Percentiles rank a stretch among this genome's conserved stretches.
Conservation (phyloP, 2,329 filamentous ascomycete species). For the Pseudogymnoascus sp. region DNA sequence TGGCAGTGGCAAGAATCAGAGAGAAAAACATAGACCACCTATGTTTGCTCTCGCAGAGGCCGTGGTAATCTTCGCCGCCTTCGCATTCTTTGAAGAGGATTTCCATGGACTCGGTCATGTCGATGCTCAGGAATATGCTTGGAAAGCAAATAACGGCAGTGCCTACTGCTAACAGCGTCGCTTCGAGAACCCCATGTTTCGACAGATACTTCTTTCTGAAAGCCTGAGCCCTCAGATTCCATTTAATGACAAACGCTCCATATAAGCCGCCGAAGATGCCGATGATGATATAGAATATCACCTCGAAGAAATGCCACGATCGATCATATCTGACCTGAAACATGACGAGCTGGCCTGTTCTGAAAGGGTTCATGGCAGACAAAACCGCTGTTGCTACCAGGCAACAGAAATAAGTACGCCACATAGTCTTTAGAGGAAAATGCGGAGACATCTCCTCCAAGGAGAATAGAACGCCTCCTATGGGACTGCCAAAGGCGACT, state of each 20-base stretch:
- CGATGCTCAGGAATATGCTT: conserved; percentile 88
- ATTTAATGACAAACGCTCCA: conserved; percentile 94
- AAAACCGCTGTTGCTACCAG: conserved; percentile 88
- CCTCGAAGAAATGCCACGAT: conserved; percentile 95
- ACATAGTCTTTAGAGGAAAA: conserved; percentile 94
- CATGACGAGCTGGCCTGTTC: conserved; percentile 97
- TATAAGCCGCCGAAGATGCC: conserved; percentile 92
- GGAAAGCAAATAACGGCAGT: conserved; percentile 95
- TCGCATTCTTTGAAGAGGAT: conserved; percentile 93
- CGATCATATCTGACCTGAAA: conserved; percentile 95
- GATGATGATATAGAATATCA: conserved; percentile 83
- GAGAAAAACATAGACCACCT: conserved; percentile 72
- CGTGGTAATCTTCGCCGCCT: conserved; percentile 77
- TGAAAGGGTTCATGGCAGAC: conserved; percentile 93
- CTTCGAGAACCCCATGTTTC: conserved; percentile 77
- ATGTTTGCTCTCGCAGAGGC: conserved; percentile 72
- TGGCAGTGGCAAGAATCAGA: conserved; percentile 66
- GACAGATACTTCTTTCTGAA: conserved; percentile 90
- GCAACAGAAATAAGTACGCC: conserved; percentile 97
- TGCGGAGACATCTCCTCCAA: conserved; percentile 96
- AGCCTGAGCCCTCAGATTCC: conserved; percentile 83
- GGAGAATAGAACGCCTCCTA: conserved; percentile 92
- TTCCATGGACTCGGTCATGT: conserved; percentile 99
- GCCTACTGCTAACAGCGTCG: conserved; percentile 68
- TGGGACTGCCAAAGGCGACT: conserved; percentile 94